Base-by-base conservation (phyloP, 805 yeast genomes). In the Priceomyces carsonii region DNA sequence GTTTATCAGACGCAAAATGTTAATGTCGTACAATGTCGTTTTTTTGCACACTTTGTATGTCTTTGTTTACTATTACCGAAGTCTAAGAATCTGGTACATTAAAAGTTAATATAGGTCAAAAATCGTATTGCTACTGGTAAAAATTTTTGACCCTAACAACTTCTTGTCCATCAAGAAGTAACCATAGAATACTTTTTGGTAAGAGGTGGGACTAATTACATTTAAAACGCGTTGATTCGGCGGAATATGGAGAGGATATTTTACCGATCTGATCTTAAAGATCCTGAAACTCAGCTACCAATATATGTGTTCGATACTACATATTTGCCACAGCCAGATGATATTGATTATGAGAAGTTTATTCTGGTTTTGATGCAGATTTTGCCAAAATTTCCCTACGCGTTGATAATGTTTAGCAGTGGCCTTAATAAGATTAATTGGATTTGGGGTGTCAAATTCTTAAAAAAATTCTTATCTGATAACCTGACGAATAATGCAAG, bases 261-360 rank as follows among this genome's bases (percentile, higher is more conserved):
- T 51, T 82, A 73, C 66, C 69, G 71, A 44, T 65, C 93, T 1
- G 72, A 70, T 32, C 70, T 83, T 1, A 53, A 60, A 23, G 96
- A 89, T 52, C 88, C 91, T 0, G 66, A 68, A 33, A 72, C 87
- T 1, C 66, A 73, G 6, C 71, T 79, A 16, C 95, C 96, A 0
- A 59, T 91, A 8, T 89, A 80, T 51, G 81, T 89, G 4, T 79
- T 91, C 42, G 96, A 91, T 56, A 79, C 96, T 3, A 80, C 90
- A 9, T 84, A 78, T 45, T 66, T 90, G 8, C 96, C 96, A 0
- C 63, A 77, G 8, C 71, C 82, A 1, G 71, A 73, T 3, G 60
- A 44, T 35, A 48, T 58, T 40, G 51, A 62, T 47, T 58, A 64
- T 24, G 73, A 77, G 25, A 75, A 71, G 19, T 72, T 85, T 27